Evolutionary conservation across 2,329 filamentous ascomycete genomes (phyloP), one percentile per base, ranked within the genome.

Genomic region (Penicillium sumatraense): DNA sequence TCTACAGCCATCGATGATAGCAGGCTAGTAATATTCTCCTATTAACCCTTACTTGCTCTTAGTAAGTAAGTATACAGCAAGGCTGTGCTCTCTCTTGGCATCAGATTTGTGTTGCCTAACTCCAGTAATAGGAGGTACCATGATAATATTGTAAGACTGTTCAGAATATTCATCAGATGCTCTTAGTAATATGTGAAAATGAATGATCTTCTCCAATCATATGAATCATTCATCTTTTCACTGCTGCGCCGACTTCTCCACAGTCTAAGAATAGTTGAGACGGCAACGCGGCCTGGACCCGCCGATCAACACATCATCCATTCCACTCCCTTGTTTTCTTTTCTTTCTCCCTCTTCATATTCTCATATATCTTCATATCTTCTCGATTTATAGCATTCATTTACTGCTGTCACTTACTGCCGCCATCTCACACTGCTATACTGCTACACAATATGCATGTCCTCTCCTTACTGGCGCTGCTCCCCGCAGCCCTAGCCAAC

Each of bases 361-460:
- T n/a, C n/a, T n/a, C n/a, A n/a, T n/a, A n/a, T n/a, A n/a, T n/a
- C n/a, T n/a, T n/a, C n/a, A n/a, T n/a, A n/a, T 7, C 27, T 2
- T 42, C 9, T 45, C 40, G 16, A 16, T 16, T 9, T 41, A 14
- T 35, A 11, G n/a, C n/a, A n/a, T n/a, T n/a, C n/a, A n/a, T 13
- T 35, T 13, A 38, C 18, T 20, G 6, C 29, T 51, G 45, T 18
- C 24, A 7, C n/a, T 29, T 24, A 50, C 14, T 14, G 21, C 24
- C 29, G 35, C 10, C 10, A 49, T 14, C 24, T 27, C 26, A n/a
- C n/a, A n/a, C n/a, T n/a, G n/a, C n/a, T n/a, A n/a, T n/a, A n/a
- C n/a, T n/a, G n/a, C n/a, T n/a, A n/a, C 20, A 11, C 54, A 63
- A 14, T n/a, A 75, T 75, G 72, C 64, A 63, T 55, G 54, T 59